These are phyloP conservation scores for Ceratobasidium theobromae DNA, from an alignment of 1,284 basidiomycete species.

Conservation along the genomic window DNA sequence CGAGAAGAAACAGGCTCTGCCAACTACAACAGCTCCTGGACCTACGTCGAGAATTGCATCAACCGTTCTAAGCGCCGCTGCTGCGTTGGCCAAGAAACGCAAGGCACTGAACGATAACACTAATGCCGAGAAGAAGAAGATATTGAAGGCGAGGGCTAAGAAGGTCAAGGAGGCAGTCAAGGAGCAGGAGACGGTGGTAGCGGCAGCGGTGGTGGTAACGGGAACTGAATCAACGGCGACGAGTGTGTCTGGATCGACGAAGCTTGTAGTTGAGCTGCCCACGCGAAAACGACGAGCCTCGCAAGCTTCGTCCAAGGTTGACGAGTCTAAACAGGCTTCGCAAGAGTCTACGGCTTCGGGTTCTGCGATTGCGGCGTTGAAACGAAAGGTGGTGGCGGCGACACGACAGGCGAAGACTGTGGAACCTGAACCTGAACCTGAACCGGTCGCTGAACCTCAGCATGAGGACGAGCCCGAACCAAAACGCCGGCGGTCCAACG, in stretches of 20 bases:
- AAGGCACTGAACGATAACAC: slow-evolving; percentile 21
- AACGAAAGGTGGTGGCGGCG: background rate
- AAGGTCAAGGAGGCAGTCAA: background rate
- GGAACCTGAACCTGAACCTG: background rate
- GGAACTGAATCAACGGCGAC: slow-evolving; percentile 7
- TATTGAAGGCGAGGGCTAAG: background rate
- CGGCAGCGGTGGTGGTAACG: no score
- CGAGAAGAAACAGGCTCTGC: background rate
- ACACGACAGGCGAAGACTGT: background rate
- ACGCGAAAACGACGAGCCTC: slow-evolving; percentile 1
- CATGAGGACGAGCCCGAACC: slow-evolving; percentile 2
- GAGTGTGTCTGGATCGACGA: background rate
- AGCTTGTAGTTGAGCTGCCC: slow-evolving; percentile 15
- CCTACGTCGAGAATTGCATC: background rate
- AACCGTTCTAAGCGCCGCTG: slow-evolving; percentile 4
- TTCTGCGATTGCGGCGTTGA: background rate
- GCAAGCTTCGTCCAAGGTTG: background rate
- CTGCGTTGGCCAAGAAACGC: slow-evolving; percentile 4
- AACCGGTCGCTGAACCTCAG: background rate
- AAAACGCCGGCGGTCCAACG: slow-evolving; percentile 18
- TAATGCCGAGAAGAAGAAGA: slow-evolving; percentile 30
- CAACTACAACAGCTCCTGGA: background rate
- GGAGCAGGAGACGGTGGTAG: background rate
- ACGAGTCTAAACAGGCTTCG: background rate
- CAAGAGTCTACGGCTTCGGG: background rate